Evolutionary conservation across 208 protist genomes (phyloP), one percentile per base, ranked within the genome.

Genomic region (Crithidia expoeki): DNA sequence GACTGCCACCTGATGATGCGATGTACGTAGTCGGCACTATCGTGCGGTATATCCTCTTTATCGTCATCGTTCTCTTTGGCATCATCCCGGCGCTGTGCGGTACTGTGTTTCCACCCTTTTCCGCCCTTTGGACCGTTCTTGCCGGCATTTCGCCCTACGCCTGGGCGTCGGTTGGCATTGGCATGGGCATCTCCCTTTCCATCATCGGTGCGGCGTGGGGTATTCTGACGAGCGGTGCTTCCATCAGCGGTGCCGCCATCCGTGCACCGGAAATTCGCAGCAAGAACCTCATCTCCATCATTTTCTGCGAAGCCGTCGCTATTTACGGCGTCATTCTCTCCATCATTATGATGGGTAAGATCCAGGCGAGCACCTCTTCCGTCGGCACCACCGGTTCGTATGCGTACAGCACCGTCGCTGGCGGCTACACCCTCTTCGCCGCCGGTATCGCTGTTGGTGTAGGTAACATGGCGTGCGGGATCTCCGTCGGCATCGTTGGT

Each of bases 261-360:
- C 88, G 89, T 42, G 82, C 89, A 0, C 93, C 93, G 19, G 80
- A 95, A 49, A 97, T 97, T 68, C 83, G 92, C 30, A 97, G 90
- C 71, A 98, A 98, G 74, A 98, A 98, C 66, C 80, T 98, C 9
- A 97, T 97, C 56, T 98, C 90, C 30, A 98, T 99, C 74, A 98
- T 99, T 81, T 99, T 99, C 82, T 99, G 98, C 85, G 98, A 99
- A 82, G 98, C 98, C 42, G 97, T 99, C 0, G 98, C 98, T 49
- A 99, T 99, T 67, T 99, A 99, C 85, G 98, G 98, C 52, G 98
- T 99, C 67, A 99, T 99, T 78, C 90, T 99, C 28, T 95, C 98
- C 38, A 99, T 99, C 85, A 98, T 99, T 49, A 94, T 99, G 87
- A 93, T 94, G 81, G 94, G 92, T 28, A 97, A 97, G 74, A 82